Conservation (phyloP, 1,139 yeast genomes). For the Zygoascus meyerae region DNA sequence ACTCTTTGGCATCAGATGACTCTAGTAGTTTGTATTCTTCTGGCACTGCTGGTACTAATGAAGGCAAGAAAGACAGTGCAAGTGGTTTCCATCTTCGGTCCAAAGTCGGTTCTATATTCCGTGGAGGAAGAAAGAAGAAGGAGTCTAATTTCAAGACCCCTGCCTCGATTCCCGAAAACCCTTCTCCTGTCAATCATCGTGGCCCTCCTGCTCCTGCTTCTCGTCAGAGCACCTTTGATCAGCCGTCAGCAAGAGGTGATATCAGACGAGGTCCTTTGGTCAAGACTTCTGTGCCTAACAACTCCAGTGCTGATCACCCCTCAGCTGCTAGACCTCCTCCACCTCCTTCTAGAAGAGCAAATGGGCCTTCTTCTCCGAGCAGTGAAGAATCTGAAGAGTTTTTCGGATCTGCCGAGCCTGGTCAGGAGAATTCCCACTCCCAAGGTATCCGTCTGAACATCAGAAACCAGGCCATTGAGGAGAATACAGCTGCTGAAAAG, state of each 20-base stretch:
- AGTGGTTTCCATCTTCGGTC: constrained; percentile 46
- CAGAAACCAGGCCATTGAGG: constrained; percentile 32
- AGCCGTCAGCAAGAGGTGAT: constrained; percentile 1
- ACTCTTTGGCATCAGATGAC: constrained; percentile 14
- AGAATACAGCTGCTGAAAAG: constrained; percentile 26
- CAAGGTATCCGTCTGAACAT: constrained; percentile 25
- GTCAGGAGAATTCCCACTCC: neutral
- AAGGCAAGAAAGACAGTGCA: constrained; percentile 26
- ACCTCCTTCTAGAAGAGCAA: constrained; percentile 63
- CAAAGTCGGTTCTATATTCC: constrained; percentile 78
- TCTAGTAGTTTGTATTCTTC: constrained; percentile 19
- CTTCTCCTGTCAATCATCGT: constrained; percentile 1
- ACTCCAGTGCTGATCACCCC: neutral
- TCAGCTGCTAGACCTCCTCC: constrained; percentile 46
- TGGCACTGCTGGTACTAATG: constrained; percentile 9
- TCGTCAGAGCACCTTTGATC: constrained; percentile 1
- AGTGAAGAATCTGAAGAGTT: constrained; percentile 1
- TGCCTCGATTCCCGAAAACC: constrained; percentile 6
- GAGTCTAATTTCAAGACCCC: constrained; percentile 12
- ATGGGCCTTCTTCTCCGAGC: constrained; percentile 18
- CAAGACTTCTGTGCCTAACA: neutral
- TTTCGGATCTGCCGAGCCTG: neutral
- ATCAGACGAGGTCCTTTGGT: constrained; percentile 6
- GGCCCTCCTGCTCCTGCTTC: constrained; percentile 10
- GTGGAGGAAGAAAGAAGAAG: constrained; percentile 46